These are phyloP conservation scores for Emydomyces testavorans DNA, from an alignment of 2,329 filamentous ascomycete genomes.

Conservation along the genomic window DNA sequence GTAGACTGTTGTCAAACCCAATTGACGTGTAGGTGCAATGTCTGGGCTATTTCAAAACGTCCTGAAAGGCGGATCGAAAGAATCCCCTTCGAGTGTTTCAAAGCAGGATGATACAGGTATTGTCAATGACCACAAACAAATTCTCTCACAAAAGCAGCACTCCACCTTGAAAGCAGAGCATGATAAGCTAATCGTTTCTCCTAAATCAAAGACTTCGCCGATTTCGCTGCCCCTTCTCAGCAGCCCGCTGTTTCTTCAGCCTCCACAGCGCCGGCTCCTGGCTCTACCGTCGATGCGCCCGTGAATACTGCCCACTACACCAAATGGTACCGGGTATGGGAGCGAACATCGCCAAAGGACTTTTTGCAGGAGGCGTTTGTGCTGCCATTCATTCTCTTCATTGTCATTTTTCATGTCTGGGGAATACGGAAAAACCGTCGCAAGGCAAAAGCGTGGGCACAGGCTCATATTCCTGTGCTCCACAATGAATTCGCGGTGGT, in stretches of 20 bases:
- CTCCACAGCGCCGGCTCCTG: constrained; percentile 29
- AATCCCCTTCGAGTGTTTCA: constrained; percentile 25
- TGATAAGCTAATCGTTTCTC: constrained; percentile 9
- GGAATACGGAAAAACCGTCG: constrained; percentile 68
- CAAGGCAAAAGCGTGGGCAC: constrained; percentile 71
- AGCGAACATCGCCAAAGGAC: constrained; percentile 71
- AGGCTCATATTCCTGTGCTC: constrained; percentile 59
- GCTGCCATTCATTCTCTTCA: constrained; percentile 58
- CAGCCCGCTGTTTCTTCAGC: constrained; percentile 20
- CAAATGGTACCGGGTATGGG: constrained; percentile 94
- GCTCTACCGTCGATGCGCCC: constrained; percentile 36
- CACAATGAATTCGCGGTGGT: constrained; percentile 76
- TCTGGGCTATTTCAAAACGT: constrained; percentile 21
- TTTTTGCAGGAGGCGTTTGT: constrained; percentile 83
- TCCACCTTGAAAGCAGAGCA: background rate
- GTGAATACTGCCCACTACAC: constrained; percentile 57
- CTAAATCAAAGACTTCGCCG: constrained; percentile 13
- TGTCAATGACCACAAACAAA: background rate
- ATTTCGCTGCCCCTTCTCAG: constrained; percentile 13
- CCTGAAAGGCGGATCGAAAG: constrained; percentile 19
- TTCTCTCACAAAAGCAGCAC: background rate
- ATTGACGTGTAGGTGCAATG: constrained; percentile 13
- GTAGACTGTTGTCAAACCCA: constrained; percentile 1
- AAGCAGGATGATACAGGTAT: constrained; percentile 14
- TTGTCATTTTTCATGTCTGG: constrained; percentile 69